Evolutionary conservation across 2,329 filamentous ascomycete genomes (phyloP), one percentile per base, ranked within the genome.

Genomic region (Cladosporium sp.): DNA sequence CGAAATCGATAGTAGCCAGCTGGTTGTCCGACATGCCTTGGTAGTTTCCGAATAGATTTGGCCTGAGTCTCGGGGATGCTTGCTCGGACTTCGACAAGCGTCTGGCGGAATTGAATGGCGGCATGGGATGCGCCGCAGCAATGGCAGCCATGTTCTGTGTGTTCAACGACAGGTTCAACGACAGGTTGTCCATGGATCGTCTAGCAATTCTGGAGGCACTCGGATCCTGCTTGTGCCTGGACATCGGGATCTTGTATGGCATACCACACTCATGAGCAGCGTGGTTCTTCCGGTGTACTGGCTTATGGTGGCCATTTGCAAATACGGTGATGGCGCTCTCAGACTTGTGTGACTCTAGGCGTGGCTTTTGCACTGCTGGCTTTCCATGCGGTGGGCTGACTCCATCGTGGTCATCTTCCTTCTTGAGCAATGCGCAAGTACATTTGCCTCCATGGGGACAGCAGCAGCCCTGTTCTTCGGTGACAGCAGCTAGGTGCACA

Each of bases 281-380:
- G 75, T 88, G 85, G 77, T 89, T 88, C 77, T 87, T 86, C 70
- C 87, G 86, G 73, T 89, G 87, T 60, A 84, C 85, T 12, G 87
- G 87, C 78, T 88, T 88, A 78, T 88, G 86, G 71, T 88, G 86
- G 66, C 87, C 87, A 72, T 88, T 88, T 26, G 85, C 81, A 74
- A 88, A 88, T 66, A 87, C 80, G 21, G 85, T 88, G 71, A 88
- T 77, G 34, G 83, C 84, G 66, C 82, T 84, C 62, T 89, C 87
- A 28, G 86, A 88, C 71, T 85, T 86, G 66, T 84, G 83, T 57
- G 83, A 81, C 51, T 83, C 84, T 59, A 88, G 80, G 71, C 83
- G 82, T 14, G 86, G 86, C 75, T 87, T 88, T 34, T 79, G 75
- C 67, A 86, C 82, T 66, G 80, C 79, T 36, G 78, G 76, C 59